Evolutionary conservation across 148 eudicot species (phyloP).

Genomic region (Agrostemma githago): DNA sequence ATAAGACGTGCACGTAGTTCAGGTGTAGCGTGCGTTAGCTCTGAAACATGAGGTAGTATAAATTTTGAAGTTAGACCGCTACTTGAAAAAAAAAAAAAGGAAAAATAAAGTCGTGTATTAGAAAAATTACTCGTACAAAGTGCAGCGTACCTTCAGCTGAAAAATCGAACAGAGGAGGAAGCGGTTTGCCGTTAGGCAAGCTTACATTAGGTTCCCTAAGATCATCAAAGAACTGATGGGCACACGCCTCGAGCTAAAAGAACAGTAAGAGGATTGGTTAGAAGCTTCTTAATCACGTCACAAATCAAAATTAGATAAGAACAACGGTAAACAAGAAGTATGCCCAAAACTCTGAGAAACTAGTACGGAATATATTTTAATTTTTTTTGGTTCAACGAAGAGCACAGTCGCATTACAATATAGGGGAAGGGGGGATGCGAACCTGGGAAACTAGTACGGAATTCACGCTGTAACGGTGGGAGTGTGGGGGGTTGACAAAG

Average conservation of each 20-base stretch:
- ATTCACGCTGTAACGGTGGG: neutral
- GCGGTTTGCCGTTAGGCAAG: constrained; percentile 70
- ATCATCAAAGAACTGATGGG: constrained; percentile 88
- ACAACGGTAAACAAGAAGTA: neutral
- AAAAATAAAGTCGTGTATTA: too few relatives aligned
- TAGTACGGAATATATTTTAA: too few relatives aligned
- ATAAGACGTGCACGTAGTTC: constrained; percentile 69
- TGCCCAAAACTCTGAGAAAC: too few relatives aligned
- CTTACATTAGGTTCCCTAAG: constrained; percentile 66
- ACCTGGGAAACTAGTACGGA: neutral
- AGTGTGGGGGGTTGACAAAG: neutral
- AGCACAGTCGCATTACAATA: too few relatives aligned
- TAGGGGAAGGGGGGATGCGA: too few relatives aligned
- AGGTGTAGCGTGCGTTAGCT: constrained; percentile 56
- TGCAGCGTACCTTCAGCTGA: constrained; percentile 60
- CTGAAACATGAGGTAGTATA: constrained; percentile 23
- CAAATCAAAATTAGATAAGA: neutral
- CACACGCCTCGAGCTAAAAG: constrained; percentile 89
- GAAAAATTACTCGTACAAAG: neutral
- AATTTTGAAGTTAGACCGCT: neutral
- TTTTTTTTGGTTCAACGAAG: too few relatives aligned
- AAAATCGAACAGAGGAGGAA: constrained; percentile 78
- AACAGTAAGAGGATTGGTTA: constrained; percentile 19
- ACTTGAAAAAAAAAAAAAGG: too few relatives aligned
- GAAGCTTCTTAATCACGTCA: neutral